Evolutionary conservation across 441 rosid species (phyloP), one percentile per base, ranked within the genome.

Genomic region (Erodium moschatum): DNA sequence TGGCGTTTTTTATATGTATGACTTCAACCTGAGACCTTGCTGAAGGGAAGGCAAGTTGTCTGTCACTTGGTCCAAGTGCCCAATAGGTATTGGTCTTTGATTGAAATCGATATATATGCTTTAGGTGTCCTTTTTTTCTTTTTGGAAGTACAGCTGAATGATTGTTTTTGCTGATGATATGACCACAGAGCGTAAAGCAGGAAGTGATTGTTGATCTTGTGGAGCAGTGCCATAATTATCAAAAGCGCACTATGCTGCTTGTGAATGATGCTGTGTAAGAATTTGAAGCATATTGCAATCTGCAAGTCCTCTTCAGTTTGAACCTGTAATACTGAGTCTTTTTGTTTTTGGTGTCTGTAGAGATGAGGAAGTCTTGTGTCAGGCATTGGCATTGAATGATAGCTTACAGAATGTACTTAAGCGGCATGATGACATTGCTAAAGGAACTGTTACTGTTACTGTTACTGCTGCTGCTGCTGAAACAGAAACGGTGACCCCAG

Each of bases 201-300:
- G 98, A 94, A 79, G 79, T 91, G 74, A 87, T 94, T 67, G 87
- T 89, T 71, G 98, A 94, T 71, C 92, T 94, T 74, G 97, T 89
- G 16, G 97, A 86, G 64, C 98, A 94, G 77, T 91, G 98, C 69
- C 89, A 87, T 68, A 85, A 89, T 67, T 94, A 91, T 82, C 97
- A 89, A 73, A 82, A 85, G 42, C 93, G 97, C 48, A 93, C 86
- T 73, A 76, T 81, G 92, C 83, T 83, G 77, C 90, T 94, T 72
- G 98, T 89, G 78, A 88, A 88, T 74, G 80, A 73, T 70, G 81
- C 97, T 3, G 27, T 66, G 97, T 94, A 84, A 82, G 96, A 65
- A 73, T 70, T 78, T 67, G 8, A 66, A 13, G 6, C 16, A n/a
- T 48, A 40, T 40, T 40, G 27, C 27, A 24, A 24, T 5, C 13